Evolutionary conservation across 108 stramenopile species (phyloP).

Genomic region (Skeletonema tropicum): DNA sequence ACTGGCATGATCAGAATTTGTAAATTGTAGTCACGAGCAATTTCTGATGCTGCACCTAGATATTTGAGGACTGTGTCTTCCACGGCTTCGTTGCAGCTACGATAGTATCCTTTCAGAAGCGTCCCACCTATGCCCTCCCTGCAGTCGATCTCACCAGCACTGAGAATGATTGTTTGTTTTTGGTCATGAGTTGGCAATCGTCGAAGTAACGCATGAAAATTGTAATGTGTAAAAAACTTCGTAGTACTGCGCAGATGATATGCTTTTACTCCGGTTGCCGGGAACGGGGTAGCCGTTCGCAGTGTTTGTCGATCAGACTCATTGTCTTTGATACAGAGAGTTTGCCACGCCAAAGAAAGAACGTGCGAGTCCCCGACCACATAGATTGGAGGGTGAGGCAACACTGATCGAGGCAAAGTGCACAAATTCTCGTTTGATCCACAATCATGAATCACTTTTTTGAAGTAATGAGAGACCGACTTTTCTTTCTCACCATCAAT

Average conservation of each 20-base stretch:
- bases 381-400: conserved; percentile 37
- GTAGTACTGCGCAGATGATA: conserved; percentile 53
- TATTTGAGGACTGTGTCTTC: conserved; percentile 47
- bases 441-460: background rate
- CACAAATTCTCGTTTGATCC: background rate
- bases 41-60: conserved; percentile 29
- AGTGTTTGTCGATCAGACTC: background rate
- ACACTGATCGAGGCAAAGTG: background rate
- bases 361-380: conserved; percentile 69
- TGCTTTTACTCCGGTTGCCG: conserved; percentile 64
- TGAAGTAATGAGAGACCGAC: background rate
- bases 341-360: conserved; percentile 66
- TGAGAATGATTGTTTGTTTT: conserved; percentile 45
- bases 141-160: conserved; percentile 72
- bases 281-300: conserved; percentile 49
- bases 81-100: conserved; percentile 46
- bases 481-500: background rate
- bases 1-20: conserved; percentile 61
- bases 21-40: conserved; percentile 26
- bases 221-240: conserved; percentile 58
- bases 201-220: conserved; percentile 32
- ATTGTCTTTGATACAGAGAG: conserved; percentile 27
- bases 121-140: conserved; percentile 66
- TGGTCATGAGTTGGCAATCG: conserved; percentile 17
- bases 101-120: conserved; percentile 45